Conservation (phyloP, 2,329 filamentous ascomycete species). For the Talaromyces islandicus region DNA sequence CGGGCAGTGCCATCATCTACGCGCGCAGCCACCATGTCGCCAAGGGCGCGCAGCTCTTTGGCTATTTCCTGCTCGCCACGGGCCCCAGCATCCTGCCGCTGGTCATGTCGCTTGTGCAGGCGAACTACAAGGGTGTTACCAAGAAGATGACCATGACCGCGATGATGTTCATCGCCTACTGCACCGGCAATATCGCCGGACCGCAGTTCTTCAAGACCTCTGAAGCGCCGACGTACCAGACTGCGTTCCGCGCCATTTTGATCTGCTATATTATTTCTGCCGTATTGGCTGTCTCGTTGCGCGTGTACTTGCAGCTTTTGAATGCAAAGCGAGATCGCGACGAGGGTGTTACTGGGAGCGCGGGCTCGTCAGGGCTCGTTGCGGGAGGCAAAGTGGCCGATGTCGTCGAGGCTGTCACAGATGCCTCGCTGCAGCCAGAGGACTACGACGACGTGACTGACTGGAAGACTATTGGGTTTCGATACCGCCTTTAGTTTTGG, state of each 20-base stretch:
- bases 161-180: constrained; percentile 49
- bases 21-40: constrained; percentile 6
- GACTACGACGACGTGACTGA: constrained; percentile 57
- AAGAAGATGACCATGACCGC: constrained; percentile 51
- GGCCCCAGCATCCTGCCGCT: constrained; percentile 47
- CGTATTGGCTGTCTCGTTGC: constrained; percentile 44
- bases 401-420: constrained; percentile 33
- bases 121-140: constrained; percentile 49
- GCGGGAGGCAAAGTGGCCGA: constrained; percentile 41
- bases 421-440: constrained; percentile 35
- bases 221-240: constrained; percentile 45
- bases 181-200: constrained; percentile 51
- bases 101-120: constrained; percentile 32
- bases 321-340: constrained; percentile 51
- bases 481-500: constrained; percentile 46
- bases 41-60: constrained; percentile 52
- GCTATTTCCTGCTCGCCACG: constrained; percentile 50
- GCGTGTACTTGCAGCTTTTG: constrained; percentile 50
- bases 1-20: constrained; percentile 9
- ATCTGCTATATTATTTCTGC: constrained; percentile 52
- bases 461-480: constrained; percentile 54
- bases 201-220: constrained; percentile 48
- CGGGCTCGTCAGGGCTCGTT: constrained; percentile 16
- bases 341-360: constrained; percentile 12
- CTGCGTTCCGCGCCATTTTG: constrained; percentile 43